Conservation (phyloP, 345 rosid genomes). For the Citrus unshiu region DNA sequence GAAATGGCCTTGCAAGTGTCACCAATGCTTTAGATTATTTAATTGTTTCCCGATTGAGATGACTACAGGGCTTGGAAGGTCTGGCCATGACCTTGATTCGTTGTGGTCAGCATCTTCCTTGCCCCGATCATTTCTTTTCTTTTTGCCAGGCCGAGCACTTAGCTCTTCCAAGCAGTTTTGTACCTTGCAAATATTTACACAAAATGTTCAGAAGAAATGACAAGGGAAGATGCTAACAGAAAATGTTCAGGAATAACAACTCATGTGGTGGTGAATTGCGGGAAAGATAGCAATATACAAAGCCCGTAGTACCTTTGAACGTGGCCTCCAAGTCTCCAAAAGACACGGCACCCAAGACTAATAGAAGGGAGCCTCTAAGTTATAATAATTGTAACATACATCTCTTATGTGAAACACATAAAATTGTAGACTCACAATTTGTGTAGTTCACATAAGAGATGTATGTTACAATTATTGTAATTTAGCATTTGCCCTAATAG, state of each 20-base stretch:
- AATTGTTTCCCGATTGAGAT: background rate
- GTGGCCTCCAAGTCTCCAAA: background rate
- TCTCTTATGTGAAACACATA: too few species aligned
- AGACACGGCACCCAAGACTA: background rate
- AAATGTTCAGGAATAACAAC: background rate
- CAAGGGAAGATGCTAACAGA: too few species aligned
- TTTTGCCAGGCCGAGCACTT: background rate
- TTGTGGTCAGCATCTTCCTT: background rate
- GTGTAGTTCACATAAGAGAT: too few species aligned
- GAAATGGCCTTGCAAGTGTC: background rate
- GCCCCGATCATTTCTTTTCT: background rate
- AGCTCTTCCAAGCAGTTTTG: background rate
- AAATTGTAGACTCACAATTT: too few species aligned
- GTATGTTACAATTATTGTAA: too few species aligned
- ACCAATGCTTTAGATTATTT: background rate
- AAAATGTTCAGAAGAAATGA: background rate
- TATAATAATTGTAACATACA: too few species aligned
- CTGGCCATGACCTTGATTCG: background rate
- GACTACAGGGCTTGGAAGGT: background rate
- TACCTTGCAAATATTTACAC: background rate
- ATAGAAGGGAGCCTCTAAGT: too few species aligned
- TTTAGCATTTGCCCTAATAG: too few species aligned
- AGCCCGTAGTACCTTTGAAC: background rate
- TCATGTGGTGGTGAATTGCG: background rate
- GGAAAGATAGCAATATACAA: background rate